phyloP scores from a whole-genome alignment of 306 rosid species.

The Trifolium dubium region DNA sequence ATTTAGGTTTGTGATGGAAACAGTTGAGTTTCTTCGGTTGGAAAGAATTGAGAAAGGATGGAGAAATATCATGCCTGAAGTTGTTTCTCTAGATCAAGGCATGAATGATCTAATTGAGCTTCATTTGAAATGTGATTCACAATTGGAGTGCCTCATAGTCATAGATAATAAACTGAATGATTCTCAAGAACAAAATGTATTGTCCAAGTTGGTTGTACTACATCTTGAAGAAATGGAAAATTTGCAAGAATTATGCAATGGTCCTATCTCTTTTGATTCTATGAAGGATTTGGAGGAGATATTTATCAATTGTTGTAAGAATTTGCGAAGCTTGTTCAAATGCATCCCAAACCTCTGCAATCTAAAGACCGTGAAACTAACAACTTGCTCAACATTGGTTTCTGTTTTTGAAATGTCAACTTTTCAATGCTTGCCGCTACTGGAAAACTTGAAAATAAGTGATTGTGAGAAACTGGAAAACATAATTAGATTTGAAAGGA shows the following conservation, averaged over 20 bases:
- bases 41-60: not conserved
- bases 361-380: not conserved
- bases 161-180: too few species aligned
- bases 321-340: not conserved
- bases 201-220: too few species aligned
- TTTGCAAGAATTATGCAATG: too few species aligned
- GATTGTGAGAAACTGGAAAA: not conserved
- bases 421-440: not conserved
- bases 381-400: accelerated
- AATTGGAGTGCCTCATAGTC: too few species aligned
- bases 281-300: not conserved
- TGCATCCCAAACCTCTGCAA: not conserved
- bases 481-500: not conserved
- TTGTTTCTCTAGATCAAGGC: too few species aligned
- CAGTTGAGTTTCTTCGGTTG: too few species aligned
- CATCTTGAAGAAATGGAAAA: too few species aligned
- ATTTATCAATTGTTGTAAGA: accelerated
- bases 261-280: conserved; percentile 4
- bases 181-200: too few species aligned
- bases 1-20: too few species aligned
- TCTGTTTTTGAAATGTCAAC: not conserved
- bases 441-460: not conserved
- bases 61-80: conserved; percentile 30
- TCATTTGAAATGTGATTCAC: too few species aligned
- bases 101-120: too few species aligned